Conservation (phyloP, 306 rosid genomes). For the Hippophae rhamnoides region DNA sequence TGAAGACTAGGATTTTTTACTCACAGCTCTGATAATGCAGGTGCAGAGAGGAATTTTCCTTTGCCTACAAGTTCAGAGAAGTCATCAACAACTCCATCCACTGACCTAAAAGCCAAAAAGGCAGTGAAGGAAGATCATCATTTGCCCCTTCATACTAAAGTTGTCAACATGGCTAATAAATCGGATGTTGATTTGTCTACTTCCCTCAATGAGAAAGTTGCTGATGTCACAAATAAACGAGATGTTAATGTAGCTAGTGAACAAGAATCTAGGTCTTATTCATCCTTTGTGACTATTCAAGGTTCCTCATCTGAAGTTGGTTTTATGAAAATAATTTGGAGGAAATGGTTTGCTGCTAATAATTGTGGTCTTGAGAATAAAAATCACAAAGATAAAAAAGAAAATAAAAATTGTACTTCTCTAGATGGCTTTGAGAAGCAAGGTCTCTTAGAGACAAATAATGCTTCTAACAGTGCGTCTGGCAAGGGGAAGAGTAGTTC, state of each 20-base stretch:
- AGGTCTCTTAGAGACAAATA: neutral
- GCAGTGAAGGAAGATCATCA: conserved; percentile 19
- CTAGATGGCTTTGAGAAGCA: conserved; percentile 10
- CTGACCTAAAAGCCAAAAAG: conserved; percentile 15
- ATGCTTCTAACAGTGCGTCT: too few relatives aligned
- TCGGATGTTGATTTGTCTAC: neutral
- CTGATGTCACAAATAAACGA: neutral
- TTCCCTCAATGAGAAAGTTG: conserved; percentile 14
- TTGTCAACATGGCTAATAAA: conserved; percentile 4
- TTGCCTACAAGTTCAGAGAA: conserved; percentile 12
- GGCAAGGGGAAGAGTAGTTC: conserved; percentile 14
- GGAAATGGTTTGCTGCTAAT: conserved; percentile 20
- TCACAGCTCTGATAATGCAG: conserved; percentile 14
- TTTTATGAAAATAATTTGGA: conserved; percentile 31
- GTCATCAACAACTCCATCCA: conserved; percentile 6
- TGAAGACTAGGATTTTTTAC: conserved; percentile 19
- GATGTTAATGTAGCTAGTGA: neutral
- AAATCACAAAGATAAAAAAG: conserved; percentile 17
- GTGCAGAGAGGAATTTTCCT: conserved; percentile 14
- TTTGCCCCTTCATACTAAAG: conserved; percentile 8
- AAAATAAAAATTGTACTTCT: neutral
- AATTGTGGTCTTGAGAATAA: conserved; percentile 20
- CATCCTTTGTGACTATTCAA: conserved; percentile 3
- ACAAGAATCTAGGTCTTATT: conserved; percentile 20
- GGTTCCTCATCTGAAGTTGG: conserved; percentile 22